Conservation (phyloP, 805 yeast species). For the Yarrowia sp. region DNA sequence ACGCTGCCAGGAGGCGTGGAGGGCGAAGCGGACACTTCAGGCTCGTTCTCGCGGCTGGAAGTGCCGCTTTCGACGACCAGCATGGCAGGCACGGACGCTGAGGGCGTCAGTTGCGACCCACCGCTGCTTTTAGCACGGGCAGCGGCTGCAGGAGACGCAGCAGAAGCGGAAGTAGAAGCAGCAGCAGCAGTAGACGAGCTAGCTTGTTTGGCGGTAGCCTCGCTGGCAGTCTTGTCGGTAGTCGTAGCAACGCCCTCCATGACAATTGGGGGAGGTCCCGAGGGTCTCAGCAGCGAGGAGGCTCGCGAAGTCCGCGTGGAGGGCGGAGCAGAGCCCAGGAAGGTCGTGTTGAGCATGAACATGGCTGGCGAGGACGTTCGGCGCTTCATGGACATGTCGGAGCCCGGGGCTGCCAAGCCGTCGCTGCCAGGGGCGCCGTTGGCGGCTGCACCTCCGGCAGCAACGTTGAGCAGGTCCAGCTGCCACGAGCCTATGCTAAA, state of each 20-base stretch:
- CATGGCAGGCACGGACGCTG: conserved; percentile 19
- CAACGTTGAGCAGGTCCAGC: conserved; percentile 15
- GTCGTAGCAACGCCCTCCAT: neutral
- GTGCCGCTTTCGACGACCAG: neutral
- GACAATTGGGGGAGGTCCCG: neutral
- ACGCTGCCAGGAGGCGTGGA: neutral
- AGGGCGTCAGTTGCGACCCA: neutral
- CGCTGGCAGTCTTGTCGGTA: no score
- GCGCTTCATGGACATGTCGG: neutral
- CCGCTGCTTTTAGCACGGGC: neutral
- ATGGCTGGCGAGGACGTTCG: conserved; percentile 21
- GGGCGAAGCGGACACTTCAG: neutral
- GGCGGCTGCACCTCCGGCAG: neutral
- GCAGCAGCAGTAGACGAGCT: neutral
- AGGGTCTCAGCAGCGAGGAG: neutral
- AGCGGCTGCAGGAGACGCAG: neutral
- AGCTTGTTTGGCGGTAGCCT: no score
- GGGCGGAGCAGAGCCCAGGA: conserved; percentile 12
- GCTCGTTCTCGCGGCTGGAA: no score
- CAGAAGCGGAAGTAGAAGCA: neutral
- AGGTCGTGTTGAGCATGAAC: conserved; percentile 25
- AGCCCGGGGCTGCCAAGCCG: neutral
- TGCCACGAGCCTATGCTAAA: conserved; percentile 11
- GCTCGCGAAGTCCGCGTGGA: conserved; percentile 1
- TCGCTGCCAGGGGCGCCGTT: neutral